Evolutionary conservation across 352 stramenopile genomes (phyloP), one percentile per base, ranked within the genome.

Genomic region (Phytophthora sojae): DNA sequence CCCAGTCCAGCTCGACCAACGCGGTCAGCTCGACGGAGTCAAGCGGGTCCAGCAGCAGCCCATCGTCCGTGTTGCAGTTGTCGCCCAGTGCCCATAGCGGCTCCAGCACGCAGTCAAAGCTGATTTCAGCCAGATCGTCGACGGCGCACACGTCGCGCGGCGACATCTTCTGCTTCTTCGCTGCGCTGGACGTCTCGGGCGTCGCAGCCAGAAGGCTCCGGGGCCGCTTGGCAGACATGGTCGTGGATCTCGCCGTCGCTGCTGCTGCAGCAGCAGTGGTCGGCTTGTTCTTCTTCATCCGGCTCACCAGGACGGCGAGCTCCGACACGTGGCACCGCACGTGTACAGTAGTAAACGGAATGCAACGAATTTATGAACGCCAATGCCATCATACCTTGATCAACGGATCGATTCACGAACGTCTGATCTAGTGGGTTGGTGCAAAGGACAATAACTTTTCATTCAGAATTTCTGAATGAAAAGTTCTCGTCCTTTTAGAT

Each of bases 311-410:
- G 17, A 9, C 49, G 9, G 15, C 15, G 12, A 79, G 45, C 17
- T 75, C 9, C 3, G 62, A 61, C 45, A 72, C 73, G 47, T 82
- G 71, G 60, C 86, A 83, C 57, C 71, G 81, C 6, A 83, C 58
- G 35, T n/a, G n/a, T n/a, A n/a, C n/a, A n/a, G n/a, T n/a, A n/a
- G n/a, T n/a, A n/a, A n/a, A n/a, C n/a, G n/a, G 39, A 32, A 32
- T 35, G 30, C 30, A 35, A 35, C 30, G 0, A 9, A 35, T 35
- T 35, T 35, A 35, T 9, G 30, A 9, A 35, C 30, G 2, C 30
- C n/a, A n/a, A n/a, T n/a, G n/a, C n/a, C n/a, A n/a, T n/a, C n/a
- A n/a, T n/a, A n/a, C n/a, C n/a, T n/a, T n/a, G n/a, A n/a, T n/a
- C n/a, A n/a, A n/a, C n/a, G n/a, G n/a, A n/a, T n/a, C n/a, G n/a